phyloP scores from a whole-genome alignment of 148 eudicot genomes.

The Amaranthus palmeri region DNA sequence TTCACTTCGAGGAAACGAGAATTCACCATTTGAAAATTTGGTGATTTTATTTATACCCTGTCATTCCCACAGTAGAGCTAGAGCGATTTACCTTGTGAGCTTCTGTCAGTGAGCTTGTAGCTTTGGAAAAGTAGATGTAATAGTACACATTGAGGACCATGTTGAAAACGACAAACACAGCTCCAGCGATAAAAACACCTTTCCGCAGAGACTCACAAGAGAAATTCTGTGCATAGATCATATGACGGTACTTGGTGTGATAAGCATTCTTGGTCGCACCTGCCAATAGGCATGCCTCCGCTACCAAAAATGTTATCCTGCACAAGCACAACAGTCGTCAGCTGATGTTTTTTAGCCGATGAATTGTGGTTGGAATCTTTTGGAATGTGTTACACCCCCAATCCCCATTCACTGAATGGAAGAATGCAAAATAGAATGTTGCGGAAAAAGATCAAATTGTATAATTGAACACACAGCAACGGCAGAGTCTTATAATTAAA shows the following conservation, averaged over 20 bases:
- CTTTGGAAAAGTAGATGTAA: constrained; percentile 83
- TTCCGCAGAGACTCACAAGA: constrained; percentile 83
- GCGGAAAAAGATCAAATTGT: too few species aligned
- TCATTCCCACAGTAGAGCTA: constrained; percentile 65
- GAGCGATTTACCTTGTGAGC: constrained; percentile 51
- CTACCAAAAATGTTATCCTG: constrained; percentile 85
- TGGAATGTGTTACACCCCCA: background rate
- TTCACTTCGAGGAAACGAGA: constrained; percentile 11
- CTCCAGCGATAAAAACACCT: constrained; percentile 89
- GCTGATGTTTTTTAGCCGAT: too few species aligned
- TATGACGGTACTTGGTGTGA: constrained; percentile 66
- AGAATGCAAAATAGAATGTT: background rate
- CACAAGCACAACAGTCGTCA: constrained; percentile 8
- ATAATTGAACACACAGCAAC: too few species aligned
- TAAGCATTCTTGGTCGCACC: constrained; percentile 93
- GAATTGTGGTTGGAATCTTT: background rate
- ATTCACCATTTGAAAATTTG: background rate
- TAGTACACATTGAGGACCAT: constrained; percentile 82
- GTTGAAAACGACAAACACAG: constrained; percentile 79
- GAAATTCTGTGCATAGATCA: constrained; percentile 60
- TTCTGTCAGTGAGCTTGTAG: constrained; percentile 54
- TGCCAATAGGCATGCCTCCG: constrained; percentile 88
- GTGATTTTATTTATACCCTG: constrained; percentile 43
- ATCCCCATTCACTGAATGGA: background rate
- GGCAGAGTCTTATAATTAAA: too few species aligned